A percentile compares a stretch with the other conserved stretches of the same genome.
Evolutionary conservation across 2,329 filamentous ascomycete species (phyloP).

Genomic region (Xylaria sp.): DNA sequence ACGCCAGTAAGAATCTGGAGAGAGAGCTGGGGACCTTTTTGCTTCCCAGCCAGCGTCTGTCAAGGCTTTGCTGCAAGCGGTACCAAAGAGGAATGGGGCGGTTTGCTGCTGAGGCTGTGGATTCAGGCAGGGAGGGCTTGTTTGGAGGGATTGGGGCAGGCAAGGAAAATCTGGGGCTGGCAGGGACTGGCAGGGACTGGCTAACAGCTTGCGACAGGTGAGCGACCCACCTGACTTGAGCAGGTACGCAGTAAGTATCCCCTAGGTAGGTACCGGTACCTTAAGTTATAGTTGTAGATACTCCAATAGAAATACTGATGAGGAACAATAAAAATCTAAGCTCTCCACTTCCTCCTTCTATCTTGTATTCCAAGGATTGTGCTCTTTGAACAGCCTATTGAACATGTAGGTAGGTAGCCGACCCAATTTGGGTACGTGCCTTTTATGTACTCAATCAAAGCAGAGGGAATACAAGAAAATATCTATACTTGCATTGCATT

Average conservation of each 20-base stretch:
- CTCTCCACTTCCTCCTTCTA: not conserved
- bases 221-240: too few species aligned
- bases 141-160: conserved; percentile 25
- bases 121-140: conserved; percentile 30
- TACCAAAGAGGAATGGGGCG: conserved; percentile 38
- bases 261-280: too few species aligned
- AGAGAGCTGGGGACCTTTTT: conserved; percentile 21
- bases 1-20: conserved; percentile 32
- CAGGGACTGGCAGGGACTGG: conserved; percentile 27
- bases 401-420: not conserved
- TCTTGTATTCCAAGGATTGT: not conserved
- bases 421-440: not conserved
- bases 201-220: conserved; percentile 25
- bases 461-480: not conserved
- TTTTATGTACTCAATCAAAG: not conserved
- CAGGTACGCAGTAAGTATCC: too few species aligned
- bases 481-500: too few species aligned
- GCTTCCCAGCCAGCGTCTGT: conserved; percentile 22
- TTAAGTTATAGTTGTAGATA: too few species aligned
- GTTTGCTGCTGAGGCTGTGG: conserved; percentile 31
- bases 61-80: conserved; percentile 39
- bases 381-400: not conserved
- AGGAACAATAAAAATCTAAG: not conserved
- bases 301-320: too few species aligned
- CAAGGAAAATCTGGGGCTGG: conserved; percentile 35